A percentile compares a stretch with the other conserved stretches of the same genome.
These are phyloP conservation scores for Spergularia azorica DNA, from an alignment of 179 eudicot genomes.

Conservation along the genomic window DNA sequence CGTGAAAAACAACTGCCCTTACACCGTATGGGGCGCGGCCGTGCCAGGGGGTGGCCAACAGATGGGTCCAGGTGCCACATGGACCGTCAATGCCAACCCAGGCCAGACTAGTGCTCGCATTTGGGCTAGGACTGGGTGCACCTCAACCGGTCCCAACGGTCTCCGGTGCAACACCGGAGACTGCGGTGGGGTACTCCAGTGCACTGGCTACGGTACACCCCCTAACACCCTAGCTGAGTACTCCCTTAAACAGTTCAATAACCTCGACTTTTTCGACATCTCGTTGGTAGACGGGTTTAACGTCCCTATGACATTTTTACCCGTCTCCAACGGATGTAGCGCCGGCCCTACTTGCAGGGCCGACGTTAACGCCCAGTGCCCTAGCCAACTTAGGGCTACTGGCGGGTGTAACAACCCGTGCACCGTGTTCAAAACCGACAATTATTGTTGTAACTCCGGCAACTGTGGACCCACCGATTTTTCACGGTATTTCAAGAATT, in stretches of 20 bases:
- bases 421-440: slow-evolving; percentile 38
- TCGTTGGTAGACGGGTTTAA: slow-evolving; percentile 47
- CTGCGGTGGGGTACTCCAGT: slow-evolving; percentile 40
- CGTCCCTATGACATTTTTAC: slow-evolving; percentile 38
- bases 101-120: slow-evolving; percentile 31
- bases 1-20: slow-evolving; percentile 33
- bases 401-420: slow-evolving; percentile 56
- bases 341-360: slow-evolving; percentile 25
- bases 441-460: slow-evolving; percentile 46
- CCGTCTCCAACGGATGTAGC: slow-evolving; percentile 32
- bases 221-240: slow-evolving; percentile 50
- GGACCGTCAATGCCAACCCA: slow-evolving; percentile 28
- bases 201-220: slow-evolving; percentile 33
- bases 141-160: slow-evolving; percentile 19
- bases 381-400: slow-evolving; percentile 21
- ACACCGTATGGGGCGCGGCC: slow-evolving; percentile 43
- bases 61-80: slow-evolving; percentile 29
- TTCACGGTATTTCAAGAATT: slow-evolving; percentile 39
- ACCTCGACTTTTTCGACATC: slow-evolving; percentile 35
- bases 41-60: slow-evolving; percentile 40
- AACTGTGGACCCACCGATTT: slow-evolving; percentile 33
- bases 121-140: slow-evolving; percentile 48
- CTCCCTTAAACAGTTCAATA: slow-evolving; percentile 23
- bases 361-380: slow-evolving; percentile 42
- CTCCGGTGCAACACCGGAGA: slow-evolving; percentile 39